Evolutionary conservation across 495 filamentous ascomycete species (phyloP), one percentile per base, ranked within the genome.

Genomic region (Parathielavia appendiculata): DNA sequence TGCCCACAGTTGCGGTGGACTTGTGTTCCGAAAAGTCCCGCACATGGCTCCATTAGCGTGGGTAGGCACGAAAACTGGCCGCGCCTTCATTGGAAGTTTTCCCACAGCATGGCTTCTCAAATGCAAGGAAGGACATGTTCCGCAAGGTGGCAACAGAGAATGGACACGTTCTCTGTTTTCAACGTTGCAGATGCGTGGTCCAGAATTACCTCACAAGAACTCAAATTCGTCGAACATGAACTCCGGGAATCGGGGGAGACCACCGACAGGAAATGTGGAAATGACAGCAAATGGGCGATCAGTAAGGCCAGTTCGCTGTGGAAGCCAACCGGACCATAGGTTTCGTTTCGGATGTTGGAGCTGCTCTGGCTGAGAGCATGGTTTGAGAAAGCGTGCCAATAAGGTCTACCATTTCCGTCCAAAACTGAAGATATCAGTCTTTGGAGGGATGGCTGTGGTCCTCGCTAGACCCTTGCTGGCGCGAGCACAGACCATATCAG

Each of bases 21-120:
- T 30, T 30, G 54, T 50, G 53, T 63, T 66, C 66, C 66, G 64
- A 64, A 43, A 66, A 64, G 41, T 64, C 45, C 66, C 66, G 66
- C 64, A 12, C 14, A 34, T 51, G 30, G 36, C 11, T 52, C 53
- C 38, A 32, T 38, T 62, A 59, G 61, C 63, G 56, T 60, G 58
- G 56, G 54, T 41, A 49, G 53, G 46, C 38, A 46, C 63, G 64
- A 63, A 59, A 63, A 66, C 54, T 54, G 48, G 46, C 60, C 54
- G 54, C 45, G 17, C 26, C 41, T 57, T 39, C 51, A 55, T 57
- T 49, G 41, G 16, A 23, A 32, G 14, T 17, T 17, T n/a, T 38
- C 38, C 35, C 20, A 41, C 52, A 45, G 40, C 54, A 35, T 32
- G 32, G 39, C 41, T 35, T 56, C n/a, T 55, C 50, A 51, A 40